Conservation (phyloP, 78 protist genomes). For the Speleostelium caveatum region DNA sequence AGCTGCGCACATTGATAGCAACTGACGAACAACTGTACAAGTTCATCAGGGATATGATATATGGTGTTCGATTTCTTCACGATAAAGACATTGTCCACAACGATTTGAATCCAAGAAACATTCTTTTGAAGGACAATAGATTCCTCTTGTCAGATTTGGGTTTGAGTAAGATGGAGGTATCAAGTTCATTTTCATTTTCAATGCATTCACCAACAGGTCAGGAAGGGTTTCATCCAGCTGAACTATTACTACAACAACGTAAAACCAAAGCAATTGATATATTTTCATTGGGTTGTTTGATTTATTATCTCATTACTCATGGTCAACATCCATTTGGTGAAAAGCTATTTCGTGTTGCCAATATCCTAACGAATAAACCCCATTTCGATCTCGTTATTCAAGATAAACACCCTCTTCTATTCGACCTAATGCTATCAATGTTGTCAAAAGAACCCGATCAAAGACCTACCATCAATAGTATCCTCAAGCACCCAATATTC, state of each 20-base stretch:
- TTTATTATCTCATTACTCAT: constrained; percentile 11
- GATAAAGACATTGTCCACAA: constrained; percentile 51
- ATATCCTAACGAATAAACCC: constrained; percentile 3
- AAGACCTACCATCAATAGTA: constrained; percentile 17
- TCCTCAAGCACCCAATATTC: constrained; percentile 30
- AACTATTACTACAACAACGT: constrained; percentile 35
- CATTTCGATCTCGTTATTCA: neutral
- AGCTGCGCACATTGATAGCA: neutral
- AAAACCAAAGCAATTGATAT: constrained; percentile 59
- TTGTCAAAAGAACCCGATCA: neutral
- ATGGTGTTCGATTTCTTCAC: constrained; percentile 45
- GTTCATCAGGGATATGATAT: constrained; percentile 23
- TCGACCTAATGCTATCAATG: constrained; percentile 26
- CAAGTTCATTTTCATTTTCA: constrained; percentile 21
- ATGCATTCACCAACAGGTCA: constrained; percentile 66
- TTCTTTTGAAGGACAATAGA: constrained; percentile 15
- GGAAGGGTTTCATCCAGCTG: constrained; percentile 72
- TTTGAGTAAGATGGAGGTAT: constrained; percentile 53
- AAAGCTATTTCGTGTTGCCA: constrained; percentile 27
- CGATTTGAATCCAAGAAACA: constrained; percentile 66
- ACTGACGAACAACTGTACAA: neutral
- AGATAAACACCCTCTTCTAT: neutral
- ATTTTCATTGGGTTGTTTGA: constrained; percentile 63
- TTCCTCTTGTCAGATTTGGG: constrained; percentile 59
- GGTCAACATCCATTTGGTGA: constrained; percentile 75